These are phyloP conservation scores for Phytophthora sp. DNA, from an alignment of 352 stramenopile species.

Conservation along the genomic window DNA sequence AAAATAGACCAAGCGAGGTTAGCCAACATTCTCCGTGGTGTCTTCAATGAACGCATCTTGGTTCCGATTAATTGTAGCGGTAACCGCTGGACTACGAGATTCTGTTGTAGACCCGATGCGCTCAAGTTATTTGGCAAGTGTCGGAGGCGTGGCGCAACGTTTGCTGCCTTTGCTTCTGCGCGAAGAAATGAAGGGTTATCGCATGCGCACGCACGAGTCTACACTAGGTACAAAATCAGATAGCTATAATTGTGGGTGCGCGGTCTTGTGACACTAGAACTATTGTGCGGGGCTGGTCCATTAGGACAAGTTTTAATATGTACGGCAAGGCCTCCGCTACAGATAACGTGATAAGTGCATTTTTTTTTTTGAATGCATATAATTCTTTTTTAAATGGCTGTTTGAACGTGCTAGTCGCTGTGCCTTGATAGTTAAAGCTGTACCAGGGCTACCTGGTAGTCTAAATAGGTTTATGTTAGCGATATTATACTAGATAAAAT, in stretches of 20 bases:
- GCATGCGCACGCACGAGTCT: background rate
- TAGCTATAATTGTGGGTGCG: background rate
- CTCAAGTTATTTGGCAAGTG: background rate
- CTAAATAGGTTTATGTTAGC: no score
- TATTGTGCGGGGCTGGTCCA: background rate
- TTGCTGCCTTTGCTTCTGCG: background rate
- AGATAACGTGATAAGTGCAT: background rate
- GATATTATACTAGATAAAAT: no score
- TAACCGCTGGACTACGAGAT: background rate
- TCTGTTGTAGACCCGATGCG: background rate
- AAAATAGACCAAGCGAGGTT: background rate
- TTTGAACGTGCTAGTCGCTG: no score
- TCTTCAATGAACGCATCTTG: background rate
- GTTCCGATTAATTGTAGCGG: background rate
- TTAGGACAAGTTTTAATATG: background rate
- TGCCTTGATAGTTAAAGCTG: no score
- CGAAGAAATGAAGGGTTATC: background rate
- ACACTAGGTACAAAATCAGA: background rate
- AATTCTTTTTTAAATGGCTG: no score
- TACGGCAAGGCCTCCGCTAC: background rate
- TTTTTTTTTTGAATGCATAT: background rate
- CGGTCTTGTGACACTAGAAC: background rate
- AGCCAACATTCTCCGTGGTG: no score
- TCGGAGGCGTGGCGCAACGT: background rate
- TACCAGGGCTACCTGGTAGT: no score